These are phyloP conservation scores for Colletotrichum incanum DNA, from an alignment of 2,329 filamentous ascomycete genomes.

Conservation along the genomic window DNA sequence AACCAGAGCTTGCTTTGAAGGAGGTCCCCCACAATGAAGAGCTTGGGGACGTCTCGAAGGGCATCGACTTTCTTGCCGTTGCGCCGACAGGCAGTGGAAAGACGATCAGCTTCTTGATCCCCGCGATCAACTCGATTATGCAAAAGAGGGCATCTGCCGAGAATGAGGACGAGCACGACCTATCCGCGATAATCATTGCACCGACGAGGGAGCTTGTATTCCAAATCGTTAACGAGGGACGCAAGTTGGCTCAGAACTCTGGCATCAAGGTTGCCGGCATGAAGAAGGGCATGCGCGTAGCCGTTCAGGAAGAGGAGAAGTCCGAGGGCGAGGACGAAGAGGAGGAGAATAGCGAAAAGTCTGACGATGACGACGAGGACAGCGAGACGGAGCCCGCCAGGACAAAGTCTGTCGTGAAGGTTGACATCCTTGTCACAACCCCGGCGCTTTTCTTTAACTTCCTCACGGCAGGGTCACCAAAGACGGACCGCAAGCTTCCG, in stretches of 20 bases:
- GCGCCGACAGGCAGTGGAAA: constrained; percentile 98
- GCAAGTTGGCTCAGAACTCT: constrained; percentile 83
- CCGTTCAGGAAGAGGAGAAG: constrained; percentile 52
- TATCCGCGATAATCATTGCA: constrained; percentile 81
- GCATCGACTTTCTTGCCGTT: constrained; percentile 85
- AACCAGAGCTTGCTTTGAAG: constrained; percentile 66
- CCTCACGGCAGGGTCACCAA: constrained; percentile 57
- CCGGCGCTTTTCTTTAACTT: constrained; percentile 85
- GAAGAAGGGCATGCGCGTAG: constrained; percentile 82
- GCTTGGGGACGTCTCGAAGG: constrained; percentile 49
- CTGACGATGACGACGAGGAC: constrained; percentile 55
- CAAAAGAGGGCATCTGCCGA: constrained; percentile 66
- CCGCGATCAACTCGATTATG: constrained; percentile 84
- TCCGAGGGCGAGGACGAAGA: constrained; percentile 46
- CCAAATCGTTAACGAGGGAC: constrained; percentile 88
- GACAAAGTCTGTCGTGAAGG: constrained; percentile 73
- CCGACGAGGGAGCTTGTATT: constrained; percentile 85
- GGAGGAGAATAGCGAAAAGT: constrained; percentile 54
- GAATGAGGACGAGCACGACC: constrained; percentile 59
- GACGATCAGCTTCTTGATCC: constrained; percentile 93
- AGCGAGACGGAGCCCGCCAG: constrained; percentile 46
- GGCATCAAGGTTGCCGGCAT: constrained; percentile 86
- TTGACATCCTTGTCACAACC: constrained; percentile 86
- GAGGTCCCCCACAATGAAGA: constrained; percentile 54
- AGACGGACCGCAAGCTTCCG: constrained; percentile 69